These are phyloP conservation scores for Malassezia vespertilionis DNA, from an alignment of 1,284 basidiomycete species.

Conservation along the genomic window DNA sequence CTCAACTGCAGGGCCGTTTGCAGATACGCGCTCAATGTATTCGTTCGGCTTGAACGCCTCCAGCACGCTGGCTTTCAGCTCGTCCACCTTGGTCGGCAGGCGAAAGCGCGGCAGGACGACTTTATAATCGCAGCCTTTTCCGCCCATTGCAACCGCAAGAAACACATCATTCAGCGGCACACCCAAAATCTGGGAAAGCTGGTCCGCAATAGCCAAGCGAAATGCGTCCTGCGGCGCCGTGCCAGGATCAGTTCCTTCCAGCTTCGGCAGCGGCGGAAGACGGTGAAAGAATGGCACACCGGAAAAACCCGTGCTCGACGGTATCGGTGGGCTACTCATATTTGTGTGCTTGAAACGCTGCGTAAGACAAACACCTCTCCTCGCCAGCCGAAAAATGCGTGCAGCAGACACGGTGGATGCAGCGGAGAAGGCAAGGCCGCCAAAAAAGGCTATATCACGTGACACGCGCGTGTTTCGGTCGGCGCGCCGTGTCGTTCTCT, in stretches of 20 bases:
- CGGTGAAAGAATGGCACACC: constrained; percentile 50
- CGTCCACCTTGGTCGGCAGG: constrained; percentile 69
- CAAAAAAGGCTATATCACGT: too few species aligned
- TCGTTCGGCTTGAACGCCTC: constrained; percentile 50
- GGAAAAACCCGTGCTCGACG: constrained; percentile 20
- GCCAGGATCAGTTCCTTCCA: constrained; percentile 55
- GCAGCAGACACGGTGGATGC: too few species aligned
- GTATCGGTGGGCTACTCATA: constrained; percentile 16
- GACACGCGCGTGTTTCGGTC: constrained; percentile 3
- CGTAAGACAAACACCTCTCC: too few species aligned
- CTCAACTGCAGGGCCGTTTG: constrained; percentile 38
- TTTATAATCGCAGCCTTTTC: constrained; percentile 76
- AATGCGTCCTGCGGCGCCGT: constrained; percentile 70
- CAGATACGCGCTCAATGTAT: constrained; percentile 27
- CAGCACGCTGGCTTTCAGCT: constrained; percentile 64
- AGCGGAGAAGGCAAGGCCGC: too few species aligned
- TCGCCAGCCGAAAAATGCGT: too few species aligned
- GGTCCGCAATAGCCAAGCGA: constrained; percentile 68
- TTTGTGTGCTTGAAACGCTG: too few species aligned
- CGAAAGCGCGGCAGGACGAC: constrained; percentile 83
- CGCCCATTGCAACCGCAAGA: constrained; percentile 73
- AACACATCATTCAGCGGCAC: constrained; percentile 56
- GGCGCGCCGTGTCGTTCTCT: constrained; percentile 6
- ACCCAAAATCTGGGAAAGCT: constrained; percentile 61
- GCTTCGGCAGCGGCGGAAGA: constrained; percentile 37